phyloP scores from a whole-genome alignment of 2,329 filamentous ascomycete species.

The Purpureocillium takamizusanense region DNA sequence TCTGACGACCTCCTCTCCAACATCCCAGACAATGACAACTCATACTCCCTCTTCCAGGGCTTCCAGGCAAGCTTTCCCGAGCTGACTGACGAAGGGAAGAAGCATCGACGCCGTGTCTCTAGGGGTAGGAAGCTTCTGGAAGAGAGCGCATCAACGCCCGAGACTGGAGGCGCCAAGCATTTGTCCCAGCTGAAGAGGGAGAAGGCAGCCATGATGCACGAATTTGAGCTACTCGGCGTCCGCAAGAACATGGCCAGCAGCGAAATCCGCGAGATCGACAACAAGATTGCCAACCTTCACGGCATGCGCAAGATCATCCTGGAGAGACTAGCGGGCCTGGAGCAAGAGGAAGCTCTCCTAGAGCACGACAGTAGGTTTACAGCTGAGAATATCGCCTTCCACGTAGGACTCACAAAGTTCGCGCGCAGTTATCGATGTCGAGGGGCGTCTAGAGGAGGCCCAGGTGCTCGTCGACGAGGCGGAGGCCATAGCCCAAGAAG shows the following conservation, averaged over 20 bases:
- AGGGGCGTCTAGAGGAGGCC: slow-evolving; percentile 52
- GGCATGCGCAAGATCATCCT: slow-evolving; percentile 89
- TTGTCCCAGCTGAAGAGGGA: slow-evolving; percentile 72
- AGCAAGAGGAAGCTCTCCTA: slow-evolving; percentile 82
- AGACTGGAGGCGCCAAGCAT: slow-evolving; percentile 49
- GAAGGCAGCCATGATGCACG: slow-evolving; percentile 69
- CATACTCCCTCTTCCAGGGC: slow-evolving; percentile 91
- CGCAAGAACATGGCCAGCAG: slow-evolving; percentile 96
- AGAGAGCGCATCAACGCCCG: slow-evolving; percentile 43
- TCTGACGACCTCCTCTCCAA: slow-evolving; percentile 84
- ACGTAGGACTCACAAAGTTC: slow-evolving; percentile 15
- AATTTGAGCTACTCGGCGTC: slow-evolving; percentile 82
- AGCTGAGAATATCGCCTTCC: too few species aligned
- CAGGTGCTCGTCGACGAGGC: slow-evolving; percentile 51
- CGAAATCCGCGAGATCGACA: slow-evolving; percentile 93
- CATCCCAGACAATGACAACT: slow-evolving; percentile 77
- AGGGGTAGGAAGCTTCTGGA: slow-evolving; percentile 69
- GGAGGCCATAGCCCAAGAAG: slow-evolving; percentile 43
- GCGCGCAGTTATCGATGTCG: slow-evolving; percentile 52
- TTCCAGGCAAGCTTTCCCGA: slow-evolving; percentile 85
- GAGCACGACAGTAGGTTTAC: slow-evolving; percentile 65
- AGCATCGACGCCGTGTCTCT: slow-evolving; percentile 61
- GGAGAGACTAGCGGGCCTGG: slow-evolving; percentile 74
- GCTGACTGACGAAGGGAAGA: slow-evolving; percentile 59
- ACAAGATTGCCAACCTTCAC: slow-evolving; percentile 87